Conservation (phyloP, 768 basidiomycete species). For the Kwoniella sp. region DNA sequence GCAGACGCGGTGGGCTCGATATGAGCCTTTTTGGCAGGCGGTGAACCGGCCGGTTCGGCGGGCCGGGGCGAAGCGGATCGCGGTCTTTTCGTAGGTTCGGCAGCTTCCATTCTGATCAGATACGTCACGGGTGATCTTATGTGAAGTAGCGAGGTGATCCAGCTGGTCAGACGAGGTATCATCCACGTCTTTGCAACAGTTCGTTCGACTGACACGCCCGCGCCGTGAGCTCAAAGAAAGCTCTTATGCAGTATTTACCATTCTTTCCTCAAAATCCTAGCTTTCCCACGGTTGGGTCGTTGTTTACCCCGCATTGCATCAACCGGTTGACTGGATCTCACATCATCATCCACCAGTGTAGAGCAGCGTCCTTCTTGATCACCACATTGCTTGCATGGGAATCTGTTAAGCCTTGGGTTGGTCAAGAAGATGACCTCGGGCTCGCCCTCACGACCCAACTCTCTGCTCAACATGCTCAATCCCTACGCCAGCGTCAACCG, state of each 20-base stretch:
- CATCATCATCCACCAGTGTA: not conserved
- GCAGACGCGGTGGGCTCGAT: conserved; percentile 8
- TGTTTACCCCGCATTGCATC: not conserved
- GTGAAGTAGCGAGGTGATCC: not conserved
- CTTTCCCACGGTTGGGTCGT: conserved; percentile 9
- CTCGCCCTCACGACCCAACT: conserved; percentile 13
- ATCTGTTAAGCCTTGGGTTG: too few relatives aligned
- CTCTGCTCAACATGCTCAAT: conserved; percentile 28
- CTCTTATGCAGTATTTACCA: too few relatives aligned
- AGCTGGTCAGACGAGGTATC: conserved; percentile 1
- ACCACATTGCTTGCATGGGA: not conserved
- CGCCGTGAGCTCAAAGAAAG: too few relatives aligned
- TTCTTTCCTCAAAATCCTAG: too few relatives aligned
- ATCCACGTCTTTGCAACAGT: conserved; percentile 1
- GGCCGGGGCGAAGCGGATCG: conserved; percentile 5
- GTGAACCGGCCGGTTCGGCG: not conserved
- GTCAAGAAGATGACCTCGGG: conserved; percentile 15
- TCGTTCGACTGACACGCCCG: too few relatives aligned
- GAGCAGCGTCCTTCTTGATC: not conserved
- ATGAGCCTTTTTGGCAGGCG: conserved; percentile 10
- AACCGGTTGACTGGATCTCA: too few relatives aligned
- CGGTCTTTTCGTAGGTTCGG: conserved; percentile 9
- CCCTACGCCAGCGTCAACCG: conserved; percentile 34
- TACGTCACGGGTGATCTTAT: too few relatives aligned
- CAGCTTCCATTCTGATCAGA: not conserved